Evolutionary conservation across 148 eudicot species (phyloP), one percentile per base, ranked within the genome.

Genomic region (Fagopyrum tataricum): DNA sequence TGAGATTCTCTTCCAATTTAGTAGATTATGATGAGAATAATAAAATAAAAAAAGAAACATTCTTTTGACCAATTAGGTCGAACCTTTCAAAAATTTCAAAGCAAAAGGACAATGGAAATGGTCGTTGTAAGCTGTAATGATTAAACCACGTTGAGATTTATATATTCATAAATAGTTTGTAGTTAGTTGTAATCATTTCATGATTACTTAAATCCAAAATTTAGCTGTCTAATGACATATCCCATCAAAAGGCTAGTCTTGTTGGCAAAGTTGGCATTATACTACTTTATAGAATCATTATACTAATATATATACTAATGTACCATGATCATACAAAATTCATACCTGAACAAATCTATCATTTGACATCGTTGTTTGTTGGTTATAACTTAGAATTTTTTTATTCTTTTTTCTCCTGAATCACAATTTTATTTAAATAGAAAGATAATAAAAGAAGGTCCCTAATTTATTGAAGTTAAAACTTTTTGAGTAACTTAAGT

Each of bases 41-140:
- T 21, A 14, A 37, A 64, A 31, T 55, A n/a, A 55, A 20, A 13
- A 64, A 14, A 9, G 18, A 64, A 13, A 5, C 67, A 61, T 64
- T 58, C 44, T 56, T 56, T 56, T 56, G 62, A 56, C 62, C 61
- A 18, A 31, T 64, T 39, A 7, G 39, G 20, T 17, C 37, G 42
- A 31, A 55, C 14, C 68, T 12, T 62, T 62, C 42, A 4, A 62
- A 26, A 62, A 5, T 10, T 62, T 26, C 68, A 62, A 62, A 62
- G 68, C 18, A 14, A 31, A 31, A 61, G 41, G 15, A 26, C 67
- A 61, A 61, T 61, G 69, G 69, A 64, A 37, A 64, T 64, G 69
- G 69, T 64, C 43, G 43, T 64, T 64, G 69, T 64, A 64, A 64
- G 44, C 43, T 31, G 44, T 64, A 42, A 64, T 64, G 69, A 64